phyloP scores from a whole-genome alignment of 2,329 filamentous ascomycete species.

The Botrytis medusae region DNA sequence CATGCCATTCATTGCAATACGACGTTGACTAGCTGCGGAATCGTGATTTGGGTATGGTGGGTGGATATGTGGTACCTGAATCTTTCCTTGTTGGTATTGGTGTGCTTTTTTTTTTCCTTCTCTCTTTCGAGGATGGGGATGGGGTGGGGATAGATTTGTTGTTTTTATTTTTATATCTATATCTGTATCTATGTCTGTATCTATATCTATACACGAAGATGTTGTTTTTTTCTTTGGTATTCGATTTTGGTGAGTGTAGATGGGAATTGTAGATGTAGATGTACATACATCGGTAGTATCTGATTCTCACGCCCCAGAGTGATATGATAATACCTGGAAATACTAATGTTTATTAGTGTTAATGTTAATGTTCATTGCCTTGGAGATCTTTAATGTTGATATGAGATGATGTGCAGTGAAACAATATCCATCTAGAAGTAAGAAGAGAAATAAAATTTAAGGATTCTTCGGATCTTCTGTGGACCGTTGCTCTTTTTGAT shows the following conservation, averaged over 20 bases:
- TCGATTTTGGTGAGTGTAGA: too few species aligned
- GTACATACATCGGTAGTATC: not conserved
- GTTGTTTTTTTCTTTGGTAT: too few species aligned
- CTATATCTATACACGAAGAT: too few species aligned
- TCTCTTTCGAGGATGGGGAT: not conserved
- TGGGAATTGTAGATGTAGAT: too few species aligned
- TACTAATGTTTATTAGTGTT: too few species aligned
- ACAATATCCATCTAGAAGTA: not conserved
- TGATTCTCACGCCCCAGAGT: not conserved
- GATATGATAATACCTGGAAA: not conserved
- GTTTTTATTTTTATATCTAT: too few species aligned
- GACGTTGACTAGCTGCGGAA: not conserved
- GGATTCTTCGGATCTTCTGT: constrained; percentile 3
- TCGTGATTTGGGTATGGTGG: not conserved
- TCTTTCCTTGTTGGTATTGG: not conserved
- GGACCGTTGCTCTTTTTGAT: not conserved
- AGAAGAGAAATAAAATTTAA: not conserved
- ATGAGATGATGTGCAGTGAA: not conserved
- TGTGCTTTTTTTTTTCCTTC: not conserved
- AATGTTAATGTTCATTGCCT: not conserved
- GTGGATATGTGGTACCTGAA: constrained; percentile 2
- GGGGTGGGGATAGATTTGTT: not conserved
- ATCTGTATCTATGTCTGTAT: too few species aligned
- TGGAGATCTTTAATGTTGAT: not conserved
- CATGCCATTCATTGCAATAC: constrained; percentile 1